Evolutionary conservation across 164 flowering plant species (phyloP), one percentile per base, ranked within the genome.

Genomic region (Warburgia ugandensis): DNA sequence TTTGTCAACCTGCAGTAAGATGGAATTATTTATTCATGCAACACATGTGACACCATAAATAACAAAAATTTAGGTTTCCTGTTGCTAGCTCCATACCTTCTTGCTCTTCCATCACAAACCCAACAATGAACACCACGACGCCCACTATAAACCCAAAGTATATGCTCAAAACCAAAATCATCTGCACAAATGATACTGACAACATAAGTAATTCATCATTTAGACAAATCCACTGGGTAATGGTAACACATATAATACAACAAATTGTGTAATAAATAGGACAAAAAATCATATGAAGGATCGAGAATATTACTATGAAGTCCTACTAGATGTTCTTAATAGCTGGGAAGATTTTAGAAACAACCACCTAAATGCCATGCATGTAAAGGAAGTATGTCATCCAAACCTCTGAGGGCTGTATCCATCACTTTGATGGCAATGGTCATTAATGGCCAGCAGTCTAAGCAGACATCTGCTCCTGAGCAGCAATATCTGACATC

Each of bases 91-190:
- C n/a, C n/a, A 45, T 66, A 92, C 99, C 99, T 83, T 75, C 97
- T 84, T 35, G 99, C 99, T 73, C 75, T 89, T 5, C 68, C 74
- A 71, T 94, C 99, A 69, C 96, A 94, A 67, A 94, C 99, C 99
- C 99, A 94, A 54, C 99, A 89, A 64, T 89, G 97, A 52, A 89
- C 97, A 66, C 99, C 97, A 63, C 97, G 92, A 17, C 99, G 81
- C 4, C 99, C 99, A 73, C 99, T 94, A 68, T 72, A 94, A 6
- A 83, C 96, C 99, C 99, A 94, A 19, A 94, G 86, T 62, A 89
- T 81, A 68, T 94, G 97, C 59, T 73, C 70, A 53, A 84, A 89
- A 46, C 95, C 96, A 75, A 94, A 89, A 60, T 94, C 99, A 66
- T 84, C 97, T 94, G 83, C 68, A 69, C 16, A 36, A 27, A 48